Base-by-base conservation (phyloP, 192 early-diverging fungal species). In the Geranomyces variabilis region DNA sequence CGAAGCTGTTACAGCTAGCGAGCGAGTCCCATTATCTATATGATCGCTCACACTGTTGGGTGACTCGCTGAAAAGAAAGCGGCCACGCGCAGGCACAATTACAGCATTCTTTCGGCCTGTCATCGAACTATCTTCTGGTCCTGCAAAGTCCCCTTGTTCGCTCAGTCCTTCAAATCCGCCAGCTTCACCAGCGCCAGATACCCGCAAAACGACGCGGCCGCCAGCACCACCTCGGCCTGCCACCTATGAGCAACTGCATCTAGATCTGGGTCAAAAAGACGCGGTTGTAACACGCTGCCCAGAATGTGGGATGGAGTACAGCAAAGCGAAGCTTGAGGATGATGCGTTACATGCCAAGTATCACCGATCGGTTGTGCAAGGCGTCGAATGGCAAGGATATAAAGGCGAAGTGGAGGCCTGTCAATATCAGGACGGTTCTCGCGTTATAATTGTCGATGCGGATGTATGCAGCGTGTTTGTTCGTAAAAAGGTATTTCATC, bases 261-360 rank as follows among this genome's bases (percentile, higher is more conserved):
- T 75, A 12, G 73, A 75, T 63, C 66, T 75, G 21, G 73, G 73
- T 7, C 73, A 75, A 43, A 67, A 61, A 26, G 36, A 59, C 33
- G 19, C 57, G 22, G 65, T 55, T 8, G 17, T 48, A 13, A 30
- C n/a, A 4, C 41, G 33, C 15, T 75, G 73, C 30, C 44, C 34
- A 17, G 59, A 60, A 7, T 75, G 73, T 31, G 28, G 30, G 17
- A 75, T 75, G 73, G 46, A 46, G 15, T 75, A 65, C 55, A 31
- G 44, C 26, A 41, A 26, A 24, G 34, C 43, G 6, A 44, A 69
- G 45, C 3, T 58, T 14, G 73, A 75, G 21, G 73, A 75, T 66
- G 73, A 60, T 1, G 66, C 44, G 1, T 22, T 69, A 24, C 73
- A 75, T 22, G 47, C 21, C 5, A 53, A 44, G 29, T 75, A 75